These are phyloP conservation scores for Epichloe elymi DNA, from an alignment of 2,329 filamentous ascomycete genomes.

Conservation along the genomic window DNA sequence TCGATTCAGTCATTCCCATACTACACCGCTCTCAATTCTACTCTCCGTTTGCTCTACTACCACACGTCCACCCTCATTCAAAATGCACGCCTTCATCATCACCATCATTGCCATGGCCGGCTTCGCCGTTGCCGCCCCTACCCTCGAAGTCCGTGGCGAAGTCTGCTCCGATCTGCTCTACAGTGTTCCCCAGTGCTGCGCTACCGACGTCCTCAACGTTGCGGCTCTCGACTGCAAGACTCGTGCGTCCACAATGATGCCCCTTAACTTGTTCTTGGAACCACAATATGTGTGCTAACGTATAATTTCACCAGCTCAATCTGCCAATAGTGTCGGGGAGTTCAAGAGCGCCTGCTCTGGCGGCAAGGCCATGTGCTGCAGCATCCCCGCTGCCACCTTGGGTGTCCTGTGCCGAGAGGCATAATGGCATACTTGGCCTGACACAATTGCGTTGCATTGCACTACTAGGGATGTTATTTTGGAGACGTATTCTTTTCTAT, in stretches of 20 bases:
- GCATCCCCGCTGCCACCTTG: background rate
- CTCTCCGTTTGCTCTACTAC: background rate
- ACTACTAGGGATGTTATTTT: background rate
- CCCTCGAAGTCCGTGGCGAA: background rate
- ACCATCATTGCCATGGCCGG: constrained; percentile 2
- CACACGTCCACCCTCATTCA: background rate
- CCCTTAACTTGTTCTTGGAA: background rate
- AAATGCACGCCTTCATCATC: constrained; percentile 3
- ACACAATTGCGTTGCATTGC: too few relatives aligned
- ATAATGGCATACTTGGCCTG: background rate
- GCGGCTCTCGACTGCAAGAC: constrained; percentile 3
- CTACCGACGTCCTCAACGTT: constrained; percentile 2
- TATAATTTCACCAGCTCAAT: background rate
- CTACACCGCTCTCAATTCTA: background rate
- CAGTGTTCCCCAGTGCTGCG: constrained; percentile 6
- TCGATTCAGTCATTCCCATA: too few relatives aligned
- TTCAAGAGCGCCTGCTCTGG: constrained; percentile 3
- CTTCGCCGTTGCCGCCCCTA: constrained; percentile 1
- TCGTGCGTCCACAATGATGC: constrained; percentile 3
- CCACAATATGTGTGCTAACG: background rate
- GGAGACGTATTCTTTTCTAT: background rate
- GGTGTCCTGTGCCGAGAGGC: constrained; percentile 1
- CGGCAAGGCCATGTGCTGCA: constrained; percentile 5
- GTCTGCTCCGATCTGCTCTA: constrained; percentile 4
- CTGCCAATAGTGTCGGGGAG: background rate